Percentiles rank a stretch among this genome's conserved stretches.
These are phyloP conservation scores for Hyphopichia fennica DNA, from an alignment of 1,139 yeast species.

Conservation along the genomic window DNA sequence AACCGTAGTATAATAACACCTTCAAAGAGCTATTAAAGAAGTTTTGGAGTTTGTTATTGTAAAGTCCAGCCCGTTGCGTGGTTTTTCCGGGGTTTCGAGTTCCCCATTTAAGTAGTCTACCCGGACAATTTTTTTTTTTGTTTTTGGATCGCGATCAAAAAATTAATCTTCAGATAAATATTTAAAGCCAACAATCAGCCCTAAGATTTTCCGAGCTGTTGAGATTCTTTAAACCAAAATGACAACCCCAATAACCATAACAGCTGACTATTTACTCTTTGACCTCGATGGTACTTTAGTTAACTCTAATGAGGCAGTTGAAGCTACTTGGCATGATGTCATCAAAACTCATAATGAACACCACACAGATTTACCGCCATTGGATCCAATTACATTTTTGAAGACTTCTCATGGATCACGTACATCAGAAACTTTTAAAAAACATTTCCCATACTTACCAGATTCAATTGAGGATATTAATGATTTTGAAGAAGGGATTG, in stretches of 20 bases:
- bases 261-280: slow-evolving; percentile 11
- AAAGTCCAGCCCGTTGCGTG: too few species aligned
- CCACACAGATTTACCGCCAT: slow-evolving; percentile 7
- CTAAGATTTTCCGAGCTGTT: too few species aligned
- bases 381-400: slow-evolving; percentile 13
- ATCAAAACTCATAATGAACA: slow-evolving; percentile 14
- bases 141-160: too few species aligned
- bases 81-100: too few species aligned
- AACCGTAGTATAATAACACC: too few species aligned
- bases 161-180: too few species aligned
- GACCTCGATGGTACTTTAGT: slow-evolving; percentile 24
- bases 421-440: slow-evolving; percentile 14
- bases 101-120: too few species aligned
- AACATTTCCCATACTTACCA: slow-evolving; percentile 14
- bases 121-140: too few species aligned
- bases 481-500: slow-evolving; percentile 16
- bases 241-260: background rate
- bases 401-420: slow-evolving; percentile 18
- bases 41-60: too few species aligned
- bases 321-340: slow-evolving; percentile 17
- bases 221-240: too few species aligned
- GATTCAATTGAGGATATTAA: slow-evolving; percentile 10
- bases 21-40: too few species aligned
- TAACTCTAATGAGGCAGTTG: slow-evolving; percentile 20
- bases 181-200: too few species aligned